phyloP scores from a whole-genome alignment of 768 basidiomycete genomes.

The Pleurotus eryngii region DNA sequence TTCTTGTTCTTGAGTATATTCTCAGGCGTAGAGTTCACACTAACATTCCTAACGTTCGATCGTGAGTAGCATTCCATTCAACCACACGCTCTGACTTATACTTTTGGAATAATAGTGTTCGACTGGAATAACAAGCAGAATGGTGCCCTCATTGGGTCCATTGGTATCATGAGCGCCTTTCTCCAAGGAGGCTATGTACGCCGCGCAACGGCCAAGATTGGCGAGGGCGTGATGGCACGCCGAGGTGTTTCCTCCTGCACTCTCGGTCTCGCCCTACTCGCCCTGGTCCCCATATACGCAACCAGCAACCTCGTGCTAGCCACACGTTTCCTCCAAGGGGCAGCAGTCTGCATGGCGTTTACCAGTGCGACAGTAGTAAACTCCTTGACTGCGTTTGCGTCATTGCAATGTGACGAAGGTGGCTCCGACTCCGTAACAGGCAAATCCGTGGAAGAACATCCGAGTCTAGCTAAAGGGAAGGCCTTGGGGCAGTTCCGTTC shows the following conservation, averaged over 20 bases:
- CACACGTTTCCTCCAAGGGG: conserved; percentile 55
- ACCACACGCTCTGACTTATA: not conserved
- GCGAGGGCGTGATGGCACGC: conserved; percentile 81
- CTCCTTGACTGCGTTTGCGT: conserved; percentile 86
- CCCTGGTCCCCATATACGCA: conserved; percentile 61
- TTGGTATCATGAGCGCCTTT: conserved; percentile 86
- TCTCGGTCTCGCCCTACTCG: conserved; percentile 65
- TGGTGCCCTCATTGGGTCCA: conserved; percentile 78
- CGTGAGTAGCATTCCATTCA: conserved; percentile 42
- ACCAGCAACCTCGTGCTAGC: conserved; percentile 38
- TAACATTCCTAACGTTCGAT: conserved; percentile 93
- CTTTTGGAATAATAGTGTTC: conserved; percentile 51
- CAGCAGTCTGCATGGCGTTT: conserved; percentile 85
- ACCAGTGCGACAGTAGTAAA: conserved; percentile 96
- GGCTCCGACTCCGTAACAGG: conserved; percentile 52
- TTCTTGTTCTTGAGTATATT: conserved; percentile 87
- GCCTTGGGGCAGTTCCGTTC: conserved; percentile 14
- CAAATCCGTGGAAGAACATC: conserved; percentile 52
- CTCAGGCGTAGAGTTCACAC: conserved; percentile 94
- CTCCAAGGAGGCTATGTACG: conserved; percentile 96
- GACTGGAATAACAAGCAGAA: conserved; percentile 91
- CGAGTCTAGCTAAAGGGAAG: conserved; percentile 71
- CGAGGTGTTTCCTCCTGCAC: conserved; percentile 76
- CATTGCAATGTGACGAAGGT: conserved; percentile 83
- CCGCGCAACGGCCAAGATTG: conserved; percentile 66